Conservation (phyloP, 192 early-diverging fungal genomes). For the Cetraspora pellucida region DNA sequence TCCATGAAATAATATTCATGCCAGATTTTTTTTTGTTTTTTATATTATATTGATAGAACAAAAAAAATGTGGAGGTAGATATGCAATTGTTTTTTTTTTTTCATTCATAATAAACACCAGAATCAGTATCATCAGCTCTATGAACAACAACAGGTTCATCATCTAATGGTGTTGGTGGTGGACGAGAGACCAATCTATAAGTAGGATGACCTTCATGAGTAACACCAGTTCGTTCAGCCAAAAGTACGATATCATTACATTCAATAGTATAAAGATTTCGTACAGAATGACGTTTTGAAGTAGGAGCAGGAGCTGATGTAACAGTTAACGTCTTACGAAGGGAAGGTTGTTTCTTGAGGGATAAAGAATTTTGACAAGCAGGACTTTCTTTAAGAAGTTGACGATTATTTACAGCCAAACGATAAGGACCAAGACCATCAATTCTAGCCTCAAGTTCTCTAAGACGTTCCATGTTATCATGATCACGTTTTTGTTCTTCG, state of each 20-base stretch:
- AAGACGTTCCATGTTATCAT: conserved; percentile 37
- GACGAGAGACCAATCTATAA: conserved; percentile 21
- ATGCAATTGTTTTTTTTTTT: too few species aligned
- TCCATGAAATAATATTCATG: too few species aligned
- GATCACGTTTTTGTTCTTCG: conserved; percentile 35
- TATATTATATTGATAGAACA: too few species aligned
- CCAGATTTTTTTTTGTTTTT: too few species aligned
- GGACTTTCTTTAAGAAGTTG: conserved; percentile 23
- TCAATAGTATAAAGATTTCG: conserved; percentile 35
- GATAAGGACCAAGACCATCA: conserved; percentile 30
- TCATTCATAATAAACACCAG: conserved; percentile 21
- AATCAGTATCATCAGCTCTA: conserved; percentile 33
- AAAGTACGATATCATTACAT: conserved; percentile 35
- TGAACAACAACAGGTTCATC: conserved; percentile 10
- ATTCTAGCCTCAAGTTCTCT: conserved; percentile 34
- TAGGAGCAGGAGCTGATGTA: neutral
- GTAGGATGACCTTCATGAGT: conserved; percentile 9
- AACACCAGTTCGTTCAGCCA: conserved; percentile 25
- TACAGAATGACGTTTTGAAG: conserved; percentile 29
- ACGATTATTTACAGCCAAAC: conserved; percentile 26
- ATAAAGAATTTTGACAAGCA: conserved; percentile 14
- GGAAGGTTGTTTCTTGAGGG: conserved; percentile 21
- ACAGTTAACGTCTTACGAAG: conserved; percentile 32
- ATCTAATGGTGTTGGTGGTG: conserved; percentile 20
- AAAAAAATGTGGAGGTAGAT: too few species aligned